Evolutionary conservation across 2,329 filamentous ascomycete species (phyloP).

Genomic region (Bipolaris bicolor): DNA sequence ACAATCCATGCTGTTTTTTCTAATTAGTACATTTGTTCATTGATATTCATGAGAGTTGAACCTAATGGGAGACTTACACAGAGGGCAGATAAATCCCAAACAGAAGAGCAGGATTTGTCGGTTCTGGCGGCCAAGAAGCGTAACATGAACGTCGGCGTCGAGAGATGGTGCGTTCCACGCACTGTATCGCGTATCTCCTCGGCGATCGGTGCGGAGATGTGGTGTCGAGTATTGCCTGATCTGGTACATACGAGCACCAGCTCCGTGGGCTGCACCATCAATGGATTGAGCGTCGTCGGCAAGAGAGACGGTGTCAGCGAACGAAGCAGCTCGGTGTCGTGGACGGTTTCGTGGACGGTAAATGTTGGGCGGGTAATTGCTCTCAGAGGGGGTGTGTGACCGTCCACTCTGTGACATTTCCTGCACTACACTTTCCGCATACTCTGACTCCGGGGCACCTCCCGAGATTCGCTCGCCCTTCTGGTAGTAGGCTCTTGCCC

Average conservation of each 20-base stretch:
- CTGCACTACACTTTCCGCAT: conserved; percentile 39
- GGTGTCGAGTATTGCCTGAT: conserved; percentile 42
- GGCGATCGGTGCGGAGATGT: conserved; percentile 49
- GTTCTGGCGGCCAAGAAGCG: conserved; percentile 70
- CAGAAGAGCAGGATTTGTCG: conserved; percentile 77
- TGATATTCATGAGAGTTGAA: neutral
- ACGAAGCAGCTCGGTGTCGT: conserved; percentile 34
- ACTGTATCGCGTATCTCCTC: conserved; percentile 58
- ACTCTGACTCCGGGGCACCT: conserved; percentile 45
- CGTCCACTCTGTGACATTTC: conserved; percentile 46
- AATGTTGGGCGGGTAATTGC: conserved; percentile 46
- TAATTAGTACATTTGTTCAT: conserved; percentile 25
- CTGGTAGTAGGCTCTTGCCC: conserved; percentile 50
- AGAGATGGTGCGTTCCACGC: conserved; percentile 77
- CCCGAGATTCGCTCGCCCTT: conserved; percentile 45
- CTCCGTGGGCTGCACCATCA: conserved; percentile 39
- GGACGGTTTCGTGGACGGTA: conserved; percentile 49
- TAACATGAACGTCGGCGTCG: conserved; percentile 67
- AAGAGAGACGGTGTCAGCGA: conserved; percentile 39
- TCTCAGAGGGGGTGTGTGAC: conserved; percentile 46
- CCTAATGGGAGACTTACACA: conserved; percentile 48
- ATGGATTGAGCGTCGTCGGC: conserved; percentile 34
- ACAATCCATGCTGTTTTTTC: conserved; percentile 73
- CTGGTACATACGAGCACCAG: conserved; percentile 34
- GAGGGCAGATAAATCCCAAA: conserved; percentile 77